phyloP scores from a whole-genome alignment of 306 rosid genomes.

The Fragaria iinumae region DNA sequence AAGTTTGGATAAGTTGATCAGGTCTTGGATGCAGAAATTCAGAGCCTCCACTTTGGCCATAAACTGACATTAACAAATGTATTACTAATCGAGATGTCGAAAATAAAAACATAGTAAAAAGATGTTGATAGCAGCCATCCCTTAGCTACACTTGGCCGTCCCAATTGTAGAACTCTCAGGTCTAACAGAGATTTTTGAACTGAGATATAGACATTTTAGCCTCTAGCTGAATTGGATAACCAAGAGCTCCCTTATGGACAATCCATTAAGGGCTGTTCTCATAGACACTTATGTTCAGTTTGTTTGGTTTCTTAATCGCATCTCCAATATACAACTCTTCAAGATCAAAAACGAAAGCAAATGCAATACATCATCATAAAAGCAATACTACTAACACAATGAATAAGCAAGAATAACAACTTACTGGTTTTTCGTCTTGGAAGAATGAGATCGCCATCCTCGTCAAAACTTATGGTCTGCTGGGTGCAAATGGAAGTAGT shows the following conservation, averaged over 20 bases:
- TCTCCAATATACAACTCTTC: background rate
- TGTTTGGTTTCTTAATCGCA: background rate
- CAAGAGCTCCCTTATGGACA: background rate
- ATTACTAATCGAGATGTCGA: background rate
- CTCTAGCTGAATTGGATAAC: background rate
- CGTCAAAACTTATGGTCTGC: slow-evolving; percentile 41
- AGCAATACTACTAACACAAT: background rate
- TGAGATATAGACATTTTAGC: background rate
- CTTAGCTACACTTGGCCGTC: background rate
- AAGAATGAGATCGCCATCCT: slow-evolving; percentile 82
- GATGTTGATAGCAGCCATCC: background rate
- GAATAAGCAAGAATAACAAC: background rate
- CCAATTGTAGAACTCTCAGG: background rate
- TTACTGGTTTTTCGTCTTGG: slow-evolving; percentile 54
- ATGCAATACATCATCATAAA: background rate
- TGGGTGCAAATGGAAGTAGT: slow-evolving; percentile 7
- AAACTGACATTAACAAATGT: background rate
- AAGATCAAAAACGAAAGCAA: background rate
- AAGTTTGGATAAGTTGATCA: background rate
- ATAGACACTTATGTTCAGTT: background rate
- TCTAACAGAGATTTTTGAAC: background rate
- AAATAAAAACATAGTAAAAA: background rate
- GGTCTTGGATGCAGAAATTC: background rate
- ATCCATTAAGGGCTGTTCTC: background rate
- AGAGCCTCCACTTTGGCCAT: background rate